These are phyloP conservation scores for Russula emetica DNA, from an alignment of 768 basidiomycete species.

Conservation along the genomic window DNA sequence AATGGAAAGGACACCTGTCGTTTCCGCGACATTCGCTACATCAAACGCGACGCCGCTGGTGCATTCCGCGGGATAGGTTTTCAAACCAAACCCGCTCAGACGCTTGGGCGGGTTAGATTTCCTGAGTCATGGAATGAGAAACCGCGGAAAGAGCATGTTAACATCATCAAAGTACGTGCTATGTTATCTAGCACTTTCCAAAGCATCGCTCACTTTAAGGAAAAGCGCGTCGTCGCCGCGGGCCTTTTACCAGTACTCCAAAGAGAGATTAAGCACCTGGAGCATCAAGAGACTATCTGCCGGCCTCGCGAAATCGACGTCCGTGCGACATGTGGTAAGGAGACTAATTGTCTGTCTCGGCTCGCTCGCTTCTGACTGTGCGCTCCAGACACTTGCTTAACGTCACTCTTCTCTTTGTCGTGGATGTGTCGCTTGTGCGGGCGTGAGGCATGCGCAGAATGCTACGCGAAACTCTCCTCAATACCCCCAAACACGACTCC, in stretches of 20 bases:
- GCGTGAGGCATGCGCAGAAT: conserved; percentile 82
- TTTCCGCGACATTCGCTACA: conserved; percentile 75
- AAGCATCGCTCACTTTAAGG: conserved; percentile 19
- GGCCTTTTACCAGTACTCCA: conserved; percentile 66
- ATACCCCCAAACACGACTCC: conserved; percentile 45
- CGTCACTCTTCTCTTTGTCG: conserved; percentile 81
- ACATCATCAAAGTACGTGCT: conserved; percentile 47
- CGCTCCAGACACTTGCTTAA: conserved; percentile 80
- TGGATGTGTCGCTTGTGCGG: conserved; percentile 90
- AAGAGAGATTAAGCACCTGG: conserved; percentile 58
- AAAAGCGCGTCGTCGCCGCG: conserved; percentile 58
- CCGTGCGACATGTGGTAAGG: conserved; percentile 80
- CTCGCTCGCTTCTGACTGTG: conserved; percentile 24
- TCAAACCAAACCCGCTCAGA: conserved; percentile 13
- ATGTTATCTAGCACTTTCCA: neutral
- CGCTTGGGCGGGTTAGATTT: conserved; percentile 13
- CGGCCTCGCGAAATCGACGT: conserved; percentile 75
- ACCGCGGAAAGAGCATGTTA: conserved; percentile 48
- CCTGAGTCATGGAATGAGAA: conserved; percentile 16
- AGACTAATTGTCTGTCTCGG: neutral
- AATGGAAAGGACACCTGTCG: conserved; percentile 85
- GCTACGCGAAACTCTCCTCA: conserved; percentile 60
- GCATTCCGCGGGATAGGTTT: conserved; percentile 64
- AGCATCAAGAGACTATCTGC: conserved; percentile 51
- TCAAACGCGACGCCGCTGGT: conserved; percentile 56